phyloP scores from a whole-genome alignment of 2,329 filamentous ascomycete genomes.

The Fusarium haematococcum region DNA sequence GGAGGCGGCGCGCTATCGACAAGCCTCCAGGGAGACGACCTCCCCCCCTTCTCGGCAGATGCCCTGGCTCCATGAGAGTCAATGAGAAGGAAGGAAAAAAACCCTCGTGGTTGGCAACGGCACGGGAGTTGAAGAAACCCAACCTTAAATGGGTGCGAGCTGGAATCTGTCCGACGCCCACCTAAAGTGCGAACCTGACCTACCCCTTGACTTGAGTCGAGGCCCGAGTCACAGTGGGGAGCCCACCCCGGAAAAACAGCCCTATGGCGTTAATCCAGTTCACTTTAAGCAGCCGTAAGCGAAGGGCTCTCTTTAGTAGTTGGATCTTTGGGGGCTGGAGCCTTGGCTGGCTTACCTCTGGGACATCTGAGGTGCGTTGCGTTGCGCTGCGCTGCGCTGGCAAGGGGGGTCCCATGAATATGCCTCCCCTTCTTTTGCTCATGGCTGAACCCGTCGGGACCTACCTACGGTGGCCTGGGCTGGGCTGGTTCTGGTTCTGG shows the following conservation, averaged over 20 bases:
- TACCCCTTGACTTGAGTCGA: background rate
- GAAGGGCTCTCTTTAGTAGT: background rate
- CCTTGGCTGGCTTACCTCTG: constrained; percentile 1
- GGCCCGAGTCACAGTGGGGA: background rate
- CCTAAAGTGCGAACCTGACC: background rate
- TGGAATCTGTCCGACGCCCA: background rate
- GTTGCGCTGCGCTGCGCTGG: background rate
- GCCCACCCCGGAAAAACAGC: constrained; percentile 9
- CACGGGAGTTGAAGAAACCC: constrained; percentile 5
- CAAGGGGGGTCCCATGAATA: background rate
- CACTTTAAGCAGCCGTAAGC: constrained; percentile 1
- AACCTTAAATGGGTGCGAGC: background rate
- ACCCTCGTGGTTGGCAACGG: background rate
- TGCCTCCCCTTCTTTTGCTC: constrained; percentile 3
- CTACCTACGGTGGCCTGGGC: constrained; percentile 14
- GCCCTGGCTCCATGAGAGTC: background rate
- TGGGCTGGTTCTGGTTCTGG: background rate
- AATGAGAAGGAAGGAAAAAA: background rate
- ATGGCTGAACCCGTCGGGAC: constrained; percentile 28
- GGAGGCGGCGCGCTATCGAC: constrained; percentile 6
- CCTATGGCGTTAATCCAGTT: constrained; percentile 8
- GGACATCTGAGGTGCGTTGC: background rate
- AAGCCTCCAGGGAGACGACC: constrained; percentile 1
- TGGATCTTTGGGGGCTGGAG: constrained; percentile 13
- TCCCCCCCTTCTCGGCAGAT: background rate